Conservation (phyloP, 805 yeast genomes). For the Hemisphaericaspora nanyangensis region DNA sequence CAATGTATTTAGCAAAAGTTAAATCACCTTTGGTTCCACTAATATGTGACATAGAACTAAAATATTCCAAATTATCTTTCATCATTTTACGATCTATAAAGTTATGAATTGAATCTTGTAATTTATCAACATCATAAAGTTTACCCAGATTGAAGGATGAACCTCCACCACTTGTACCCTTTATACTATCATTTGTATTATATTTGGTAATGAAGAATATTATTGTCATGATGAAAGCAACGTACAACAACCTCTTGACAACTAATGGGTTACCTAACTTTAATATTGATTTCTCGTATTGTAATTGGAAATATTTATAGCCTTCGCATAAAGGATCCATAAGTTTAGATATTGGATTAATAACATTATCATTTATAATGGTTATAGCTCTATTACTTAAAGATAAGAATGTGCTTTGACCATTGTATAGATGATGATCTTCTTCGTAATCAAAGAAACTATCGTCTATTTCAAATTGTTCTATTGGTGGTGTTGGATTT, state of each 20-base stretch:
- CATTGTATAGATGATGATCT: not conserved
- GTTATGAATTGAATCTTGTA: slow-evolving; percentile 48
- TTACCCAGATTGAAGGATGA: slow-evolving; percentile 48
- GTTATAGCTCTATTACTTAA: not conserved
- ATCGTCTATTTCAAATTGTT: slow-evolving; percentile 39
- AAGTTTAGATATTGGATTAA: slow-evolving; percentile 41
- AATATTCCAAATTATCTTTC: slow-evolving; percentile 63
- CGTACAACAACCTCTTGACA: slow-evolving; percentile 71
- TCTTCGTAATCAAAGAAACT: slow-evolving; percentile 7
- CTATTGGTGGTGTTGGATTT: slow-evolving; percentile 13
- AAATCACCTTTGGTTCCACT: slow-evolving; percentile 88
- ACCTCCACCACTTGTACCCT: slow-evolving; percentile 29
- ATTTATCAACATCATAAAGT: slow-evolving; percentile 55
- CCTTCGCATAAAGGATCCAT: slow-evolving; percentile 53
- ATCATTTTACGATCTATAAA: slow-evolving; percentile 52
- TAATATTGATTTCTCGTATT: slow-evolving; percentile 55
- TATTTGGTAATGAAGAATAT: slow-evolving; percentile 57
- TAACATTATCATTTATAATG: slow-evolving; percentile 18
- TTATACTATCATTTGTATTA: slow-evolving; percentile 42
- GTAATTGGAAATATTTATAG: slow-evolving; percentile 35
- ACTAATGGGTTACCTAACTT: slow-evolving; percentile 84
- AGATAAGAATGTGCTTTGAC: not conserved
- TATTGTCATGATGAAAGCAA: slow-evolving; percentile 56
- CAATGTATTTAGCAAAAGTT: slow-evolving; percentile 63
- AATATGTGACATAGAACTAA: slow-evolving; percentile 78